Conservation (phyloP, 805 yeast species). For the Ogataea allantospora region DNA sequence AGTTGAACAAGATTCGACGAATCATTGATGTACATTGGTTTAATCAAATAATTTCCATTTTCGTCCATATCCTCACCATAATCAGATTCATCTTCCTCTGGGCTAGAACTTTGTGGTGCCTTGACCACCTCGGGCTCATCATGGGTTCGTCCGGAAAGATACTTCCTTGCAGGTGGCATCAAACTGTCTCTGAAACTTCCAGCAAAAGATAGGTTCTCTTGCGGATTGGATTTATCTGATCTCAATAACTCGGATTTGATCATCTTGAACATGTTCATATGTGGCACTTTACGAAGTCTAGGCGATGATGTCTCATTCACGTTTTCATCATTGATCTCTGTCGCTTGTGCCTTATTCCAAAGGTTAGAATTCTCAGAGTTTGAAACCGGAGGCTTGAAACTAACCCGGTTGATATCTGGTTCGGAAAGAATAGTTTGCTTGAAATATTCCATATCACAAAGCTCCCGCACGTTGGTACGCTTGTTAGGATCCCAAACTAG, state of each 20-base stretch:
- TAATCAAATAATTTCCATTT: constrained; percentile 14
- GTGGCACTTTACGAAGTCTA: constrained; percentile 22
- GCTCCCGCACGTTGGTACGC: constrained; percentile 51
- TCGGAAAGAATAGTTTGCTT: constrained; percentile 36
- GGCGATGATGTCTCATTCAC: constrained; percentile 12
- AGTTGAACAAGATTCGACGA: constrained; percentile 19
- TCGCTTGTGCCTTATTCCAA: constrained; percentile 2
- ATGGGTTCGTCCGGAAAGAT: constrained; percentile 1
- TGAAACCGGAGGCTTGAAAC: constrained; percentile 4
- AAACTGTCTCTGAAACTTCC: constrained; percentile 9
- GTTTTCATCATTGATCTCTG: constrained; percentile 21
- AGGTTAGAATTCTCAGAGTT: constrained; percentile 1
- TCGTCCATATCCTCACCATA: constrained; percentile 20
- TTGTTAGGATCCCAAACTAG: constrained; percentile 76
- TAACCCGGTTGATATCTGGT: constrained; percentile 11
- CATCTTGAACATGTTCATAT: constrained; percentile 16
- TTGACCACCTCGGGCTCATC: background rate
- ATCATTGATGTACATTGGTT: constrained; percentile 16
- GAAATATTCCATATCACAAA: constrained; percentile 57
- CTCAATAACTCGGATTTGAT: constrained; percentile 12
- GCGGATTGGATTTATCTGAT: constrained; percentile 8
- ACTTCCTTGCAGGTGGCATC: constrained; percentile 2
- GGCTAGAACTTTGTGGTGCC: constrained; percentile 13
- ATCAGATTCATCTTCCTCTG: constrained; percentile 20
- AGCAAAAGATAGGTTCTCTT: constrained; percentile 6